Base-by-base conservation (phyloP, 371 early-diverging fungal species). In the Parasitella parasitica region DNA sequence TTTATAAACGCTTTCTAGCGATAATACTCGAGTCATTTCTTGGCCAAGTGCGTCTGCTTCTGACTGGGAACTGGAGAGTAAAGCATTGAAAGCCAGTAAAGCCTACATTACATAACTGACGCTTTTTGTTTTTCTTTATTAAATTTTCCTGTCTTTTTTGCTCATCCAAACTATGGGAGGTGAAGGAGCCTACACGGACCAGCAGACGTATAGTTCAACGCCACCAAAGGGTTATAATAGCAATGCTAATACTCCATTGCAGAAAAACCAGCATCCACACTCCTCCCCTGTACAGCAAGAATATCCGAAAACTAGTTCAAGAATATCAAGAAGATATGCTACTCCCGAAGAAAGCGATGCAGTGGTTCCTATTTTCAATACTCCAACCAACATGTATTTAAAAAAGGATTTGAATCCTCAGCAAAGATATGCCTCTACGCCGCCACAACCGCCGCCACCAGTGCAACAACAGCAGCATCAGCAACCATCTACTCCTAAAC, bases 341-440 rank as follows among this genome's bases (percentile, higher is more conserved):
- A 50, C 68, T n/a, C 60, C 49, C 18, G 68, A 68, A 30, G 68
- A 68, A 51, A 68, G 68, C 13, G 68, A 68, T 28, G 68, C 63
- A 9, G 57, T 59, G 3, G 27, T 68, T 24, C 68, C 68, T n/a
- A 37, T 68, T 4, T 68, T 68, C 18, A 59, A 34, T 12, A 68
- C 68, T 16, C 68, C 68, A 12, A 68, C 63, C 0, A 37, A 63
- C 4, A 68, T 68, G 68, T 68, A 68, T 22, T 5, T 66, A 30
- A 16, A 30, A 48, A 28, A 48, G n/a, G 59, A 54, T 15, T 24
- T 59, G 4, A 63, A 56, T 12, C 24, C 54, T 34, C 37, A 50
- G 8, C 22, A 30, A 16, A 26, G 16, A 26, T 53, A 60, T 41
- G 28, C 51, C 11, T 34, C 56, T 9, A 15, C 56, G 37, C 32